Conservation (phyloP, 2,329 filamentous ascomycete genomes). For the Aspergillus fijiensis region DNA sequence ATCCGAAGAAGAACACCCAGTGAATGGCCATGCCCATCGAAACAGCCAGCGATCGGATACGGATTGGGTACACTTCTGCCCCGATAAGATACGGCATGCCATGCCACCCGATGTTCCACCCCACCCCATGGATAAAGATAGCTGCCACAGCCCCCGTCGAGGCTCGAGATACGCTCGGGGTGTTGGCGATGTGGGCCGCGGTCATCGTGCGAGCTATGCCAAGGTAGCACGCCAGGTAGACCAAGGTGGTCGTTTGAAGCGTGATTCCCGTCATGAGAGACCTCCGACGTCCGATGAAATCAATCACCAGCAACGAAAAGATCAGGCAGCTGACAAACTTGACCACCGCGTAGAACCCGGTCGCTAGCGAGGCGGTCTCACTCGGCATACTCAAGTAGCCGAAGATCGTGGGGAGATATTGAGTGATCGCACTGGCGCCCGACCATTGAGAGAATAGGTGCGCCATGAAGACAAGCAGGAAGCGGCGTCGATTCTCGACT, state of each 20-base stretch:
- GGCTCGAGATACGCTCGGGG: constrained; percentile 26
- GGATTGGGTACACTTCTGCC: constrained; percentile 48
- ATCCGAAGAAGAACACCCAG: constrained; percentile 47
- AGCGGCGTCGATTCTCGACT: constrained; percentile 41
- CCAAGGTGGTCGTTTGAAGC: constrained; percentile 43
- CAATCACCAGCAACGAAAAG: constrained; percentile 48
- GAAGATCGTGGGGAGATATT: constrained; percentile 48
- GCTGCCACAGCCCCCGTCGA: constrained; percentile 45
- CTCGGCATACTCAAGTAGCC: constrained; percentile 38
- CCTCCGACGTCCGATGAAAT: constrained; percentile 44
- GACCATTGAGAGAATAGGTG: constrained; percentile 47
- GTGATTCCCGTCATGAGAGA: constrained; percentile 39
- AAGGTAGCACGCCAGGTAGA: constrained; percentile 45
- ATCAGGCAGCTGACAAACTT: constrained; percentile 47
- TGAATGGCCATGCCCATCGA: constrained; percentile 23
- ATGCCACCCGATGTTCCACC: constrained; percentile 42
- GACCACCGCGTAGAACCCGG: constrained; percentile 45
- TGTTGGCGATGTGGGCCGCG: constrained; percentile 19
- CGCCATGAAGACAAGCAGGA: constrained; percentile 40
- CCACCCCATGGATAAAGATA: constrained; percentile 49
- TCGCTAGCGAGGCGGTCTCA: constrained; percentile 40
- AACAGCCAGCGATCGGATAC: constrained; percentile 42
- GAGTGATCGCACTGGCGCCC: constrained; percentile 47
- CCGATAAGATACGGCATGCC: constrained; percentile 49
- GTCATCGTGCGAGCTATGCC: constrained; percentile 28